Evolutionary conservation across 1,284 basidiomycete species (phyloP).

Genomic region (Mycosarcoma mackinlayi): DNA sequence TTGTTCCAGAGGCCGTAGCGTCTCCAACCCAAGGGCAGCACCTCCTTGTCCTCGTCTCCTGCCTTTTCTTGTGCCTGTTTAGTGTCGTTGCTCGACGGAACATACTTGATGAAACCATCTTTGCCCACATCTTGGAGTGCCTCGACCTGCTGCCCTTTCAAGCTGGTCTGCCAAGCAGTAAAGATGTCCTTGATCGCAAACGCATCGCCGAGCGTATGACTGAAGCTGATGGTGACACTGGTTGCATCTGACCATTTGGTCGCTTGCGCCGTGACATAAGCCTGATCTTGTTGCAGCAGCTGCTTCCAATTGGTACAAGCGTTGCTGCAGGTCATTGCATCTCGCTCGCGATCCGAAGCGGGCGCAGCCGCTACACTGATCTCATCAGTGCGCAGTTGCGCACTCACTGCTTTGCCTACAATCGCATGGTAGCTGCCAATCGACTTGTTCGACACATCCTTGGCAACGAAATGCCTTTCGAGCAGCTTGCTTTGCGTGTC

Average conservation of each 20-base stretch:
- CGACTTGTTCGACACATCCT: no score
- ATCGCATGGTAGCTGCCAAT: slow-evolving; percentile 23
- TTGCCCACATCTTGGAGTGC: slow-evolving; percentile 10
- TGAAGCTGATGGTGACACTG: slow-evolving; percentile 21
- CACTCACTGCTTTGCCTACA: slow-evolving; percentile 7
- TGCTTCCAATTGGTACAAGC: slow-evolving; percentile 13
- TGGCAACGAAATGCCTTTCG: slow-evolving; percentile 19
- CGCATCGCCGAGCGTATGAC: slow-evolving; percentile 21
- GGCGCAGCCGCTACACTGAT: slow-evolving; percentile 16
- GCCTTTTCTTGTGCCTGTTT: no score
- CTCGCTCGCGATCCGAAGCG: not conserved
- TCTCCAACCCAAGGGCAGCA: slow-evolving; percentile 17
- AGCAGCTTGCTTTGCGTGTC: not conserved
- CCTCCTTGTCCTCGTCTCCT: slow-evolving; percentile 2
- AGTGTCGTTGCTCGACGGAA: no score
- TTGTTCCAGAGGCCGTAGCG: slow-evolving; percentile 12
- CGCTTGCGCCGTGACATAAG: slow-evolving; percentile 24
- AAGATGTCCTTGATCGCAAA: slow-evolving; percentile 22
- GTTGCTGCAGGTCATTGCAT: slow-evolving; percentile 17
- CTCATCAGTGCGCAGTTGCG: not conserved
- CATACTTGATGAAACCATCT: slow-evolving; percentile 17
- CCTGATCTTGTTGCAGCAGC: slow-evolving; percentile 18
- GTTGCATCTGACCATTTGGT: slow-evolving; percentile 23
- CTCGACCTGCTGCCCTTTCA: not conserved
- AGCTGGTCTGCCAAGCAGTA: not conserved